phyloP scores from a whole-genome alignment of 2,329 filamentous ascomycete genomes.

The Colletotrichum abscissum region DNA sequence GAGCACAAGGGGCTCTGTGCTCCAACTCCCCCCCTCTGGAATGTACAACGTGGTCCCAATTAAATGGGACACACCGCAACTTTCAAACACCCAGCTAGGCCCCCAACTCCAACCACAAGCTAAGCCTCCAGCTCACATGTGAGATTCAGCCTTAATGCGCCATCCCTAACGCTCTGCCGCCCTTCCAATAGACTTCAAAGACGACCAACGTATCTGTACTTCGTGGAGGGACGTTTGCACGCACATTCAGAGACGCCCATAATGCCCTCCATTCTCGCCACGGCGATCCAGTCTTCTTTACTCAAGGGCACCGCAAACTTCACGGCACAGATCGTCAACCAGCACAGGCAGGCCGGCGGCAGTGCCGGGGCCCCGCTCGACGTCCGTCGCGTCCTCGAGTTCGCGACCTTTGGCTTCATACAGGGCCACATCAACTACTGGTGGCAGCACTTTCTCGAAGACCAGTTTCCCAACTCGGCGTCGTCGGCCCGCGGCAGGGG shows the following conservation, averaged over 20 bases:
- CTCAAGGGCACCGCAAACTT: slow-evolving; percentile 34
- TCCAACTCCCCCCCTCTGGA: neutral
- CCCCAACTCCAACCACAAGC: neutral
- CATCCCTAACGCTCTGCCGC: neutral
- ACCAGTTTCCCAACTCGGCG: slow-evolving; percentile 45
- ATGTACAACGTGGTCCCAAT: slow-evolving; percentile 34
- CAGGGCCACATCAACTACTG: slow-evolving; percentile 50
- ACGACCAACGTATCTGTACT: neutral
- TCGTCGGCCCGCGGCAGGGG: neutral
- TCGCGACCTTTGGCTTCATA: slow-evolving; percentile 48
- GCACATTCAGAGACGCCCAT: neutral
- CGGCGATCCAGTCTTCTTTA: slow-evolving; percentile 31
- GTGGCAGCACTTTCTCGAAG: slow-evolving; percentile 49
- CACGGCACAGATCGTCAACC: slow-evolving; percentile 33
- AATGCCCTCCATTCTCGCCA: slow-evolving; percentile 32
- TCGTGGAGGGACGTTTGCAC: neutral
- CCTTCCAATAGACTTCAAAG: neutral
- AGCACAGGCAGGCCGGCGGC: slow-evolving; percentile 20
- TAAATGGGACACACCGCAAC: slow-evolving; percentile 30
- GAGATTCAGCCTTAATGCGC: slow-evolving; percentile 10
- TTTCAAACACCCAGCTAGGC: slow-evolving; percentile 4
- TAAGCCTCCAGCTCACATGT: neutral
- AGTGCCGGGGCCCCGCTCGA: slow-evolving; percentile 36
- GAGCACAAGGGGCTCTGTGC: slow-evolving; percentile 1
- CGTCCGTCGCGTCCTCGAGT: slow-evolving; percentile 48